Conservation (phyloP, 495 filamentous ascomycete species). For the Beverwykella pulmonaria region DNA sequence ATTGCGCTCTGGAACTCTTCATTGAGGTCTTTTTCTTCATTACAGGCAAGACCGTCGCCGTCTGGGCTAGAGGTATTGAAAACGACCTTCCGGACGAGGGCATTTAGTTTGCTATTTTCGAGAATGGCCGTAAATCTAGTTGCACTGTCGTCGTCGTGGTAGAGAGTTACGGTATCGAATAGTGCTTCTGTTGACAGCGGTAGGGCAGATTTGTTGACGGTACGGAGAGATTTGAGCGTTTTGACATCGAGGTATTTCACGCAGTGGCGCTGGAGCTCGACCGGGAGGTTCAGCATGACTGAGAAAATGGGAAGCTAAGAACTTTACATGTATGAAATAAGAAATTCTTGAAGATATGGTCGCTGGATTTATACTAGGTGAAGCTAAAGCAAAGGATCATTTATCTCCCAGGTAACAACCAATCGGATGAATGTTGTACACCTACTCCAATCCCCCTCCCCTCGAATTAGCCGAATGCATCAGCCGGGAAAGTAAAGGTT, state of each 20-base stretch:
- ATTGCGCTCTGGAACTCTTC: conserved; percentile 8
- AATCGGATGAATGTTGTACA: neutral
- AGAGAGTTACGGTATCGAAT: conserved; percentile 5
- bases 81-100: conserved; percentile 3
- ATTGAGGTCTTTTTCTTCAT: neutral
- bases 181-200: conserved; percentile 2
- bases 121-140: neutral
- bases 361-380: neutral
- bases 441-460: too few species aligned
- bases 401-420: neutral
- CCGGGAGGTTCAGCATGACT: neutral
- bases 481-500: too few species aligned
- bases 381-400: neutral
- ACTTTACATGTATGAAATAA: neutral
- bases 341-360: neutral
- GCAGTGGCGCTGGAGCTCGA: conserved; percentile 10
- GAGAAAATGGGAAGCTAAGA: neutral
- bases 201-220: neutral
- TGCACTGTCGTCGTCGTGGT: neutral
- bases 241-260: neutral
- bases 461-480: too few species aligned
- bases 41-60: neutral
- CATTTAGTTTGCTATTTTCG: neutral
- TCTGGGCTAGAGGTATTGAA: conserved; percentile 6
- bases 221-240: conserved; percentile 3